These are phyloP conservation scores for Dictyostelium firmibasis DNA, from an alignment of 78 protist species.

Conservation along the genomic window DNA sequence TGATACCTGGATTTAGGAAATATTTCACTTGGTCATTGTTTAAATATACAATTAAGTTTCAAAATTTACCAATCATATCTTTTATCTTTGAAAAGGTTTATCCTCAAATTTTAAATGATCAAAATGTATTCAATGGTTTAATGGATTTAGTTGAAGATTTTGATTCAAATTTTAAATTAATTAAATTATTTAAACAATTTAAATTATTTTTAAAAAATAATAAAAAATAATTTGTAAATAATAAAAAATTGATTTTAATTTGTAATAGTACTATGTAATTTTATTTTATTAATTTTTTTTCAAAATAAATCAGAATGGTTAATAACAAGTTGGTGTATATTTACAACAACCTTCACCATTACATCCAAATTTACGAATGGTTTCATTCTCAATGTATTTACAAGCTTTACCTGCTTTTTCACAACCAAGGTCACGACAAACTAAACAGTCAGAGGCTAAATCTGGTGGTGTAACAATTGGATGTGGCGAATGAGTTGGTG, in stretches of 20 bases:
- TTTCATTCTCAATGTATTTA: background rate
- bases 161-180: background rate
- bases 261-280: background rate
- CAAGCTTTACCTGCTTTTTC: background rate
- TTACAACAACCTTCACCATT: background rate
- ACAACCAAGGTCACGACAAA: background rate
- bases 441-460: background rate
- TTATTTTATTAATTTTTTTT: background rate
- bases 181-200: background rate
- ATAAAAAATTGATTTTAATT: background rate
- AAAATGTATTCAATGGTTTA: background rate
- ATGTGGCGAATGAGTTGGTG: background rate
- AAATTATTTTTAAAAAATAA: background rate
- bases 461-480: background rate
- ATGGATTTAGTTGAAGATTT: background rate
- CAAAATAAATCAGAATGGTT: background rate
- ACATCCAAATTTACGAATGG: background rate
- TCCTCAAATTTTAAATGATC: background rate
- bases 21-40: background rate
- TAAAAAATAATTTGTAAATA: background rate
- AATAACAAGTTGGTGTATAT: background rate
- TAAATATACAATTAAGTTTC: background rate
- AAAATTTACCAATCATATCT: background rate
- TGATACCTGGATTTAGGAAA: background rate
- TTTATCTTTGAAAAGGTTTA: background rate